Evolutionary conservation across 2,329 filamentous ascomycete genomes (phyloP).

Genomic region (Pseudogymnoascus sp.): DNA sequence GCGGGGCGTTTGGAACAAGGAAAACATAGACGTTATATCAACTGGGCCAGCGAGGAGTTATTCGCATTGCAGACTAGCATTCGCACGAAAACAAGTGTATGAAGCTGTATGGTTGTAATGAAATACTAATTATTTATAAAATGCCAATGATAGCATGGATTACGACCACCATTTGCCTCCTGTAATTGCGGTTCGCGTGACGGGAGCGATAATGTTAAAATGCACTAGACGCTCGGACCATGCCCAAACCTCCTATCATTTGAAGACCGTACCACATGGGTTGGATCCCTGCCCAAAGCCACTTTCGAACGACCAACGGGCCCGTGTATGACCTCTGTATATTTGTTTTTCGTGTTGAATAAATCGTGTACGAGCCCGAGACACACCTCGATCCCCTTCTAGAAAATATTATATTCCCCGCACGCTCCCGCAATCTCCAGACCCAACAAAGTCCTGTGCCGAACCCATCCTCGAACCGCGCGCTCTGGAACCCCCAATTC

Average conservation of each 20-base stretch:
- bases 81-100: constrained; percentile 1
- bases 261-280: background rate
- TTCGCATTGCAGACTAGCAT: constrained; percentile 2
- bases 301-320: constrained; percentile 4
- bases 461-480: background rate
- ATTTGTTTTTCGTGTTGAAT: background rate
- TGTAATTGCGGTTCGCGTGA: background rate
- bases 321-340: constrained; percentile 7
- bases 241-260: constrained; percentile 3
- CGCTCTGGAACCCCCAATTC: background rate
- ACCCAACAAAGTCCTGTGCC: background rate
- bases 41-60: background rate
- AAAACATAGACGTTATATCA: constrained; percentile 3
- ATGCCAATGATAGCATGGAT: background rate
- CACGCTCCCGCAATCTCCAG: background rate
- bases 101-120: constrained; percentile 4
- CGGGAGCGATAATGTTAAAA: background rate
- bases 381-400: background rate
- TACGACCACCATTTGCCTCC: background rate
- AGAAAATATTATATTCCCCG: background rate
- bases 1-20: background rate
- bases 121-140: constrained; percentile 2
- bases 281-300: constrained; percentile 10
- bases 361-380: background rate
- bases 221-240: constrained; percentile 6